Evolutionary conservation across 805 yeast genomes (phyloP), one percentile per base, ranked within the genome.

Genomic region (Metschnikowia continentalis): DNA sequence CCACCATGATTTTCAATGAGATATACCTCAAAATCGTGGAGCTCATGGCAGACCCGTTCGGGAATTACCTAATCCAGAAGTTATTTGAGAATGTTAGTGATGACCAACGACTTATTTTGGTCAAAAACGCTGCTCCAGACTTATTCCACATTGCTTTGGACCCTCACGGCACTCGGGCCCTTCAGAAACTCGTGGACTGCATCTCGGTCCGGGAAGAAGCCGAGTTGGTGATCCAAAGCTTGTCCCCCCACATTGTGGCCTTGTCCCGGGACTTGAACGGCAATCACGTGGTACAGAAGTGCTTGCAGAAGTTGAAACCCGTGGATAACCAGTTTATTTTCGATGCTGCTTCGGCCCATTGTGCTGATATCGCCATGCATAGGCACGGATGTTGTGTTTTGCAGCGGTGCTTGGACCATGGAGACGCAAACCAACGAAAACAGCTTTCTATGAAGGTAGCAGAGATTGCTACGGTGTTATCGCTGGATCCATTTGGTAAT

Each of bases 91-190:
- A 83, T 56, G 86, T 90, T 23, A 72, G 78, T 35, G 75, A 77
- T 36, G 84, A 78, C 53, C 95, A 92, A 69, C 76, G 96, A 53
- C 74, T 87, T 13, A 68, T 75, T 14, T 68, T 94, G 43, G 86
- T 92, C 32, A 73, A 79, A 54, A 83, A 83, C 56, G 89, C 95
- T 5, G 77, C 90, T 2, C 81, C 87, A 2, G 83, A 83, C 39
- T 79, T 91, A 61, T 84, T 88, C 39, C 74, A 85, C 39, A 86
- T 94, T 56, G 96, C 98, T 0, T 74, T 88, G 53, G 91, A 91
- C 62, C 95, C 96, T 32, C 97, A 94, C 67, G 99, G 99, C 11
- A 94, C 98, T 1, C 79, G 99, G 58, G 97, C 98, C 1, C 73
- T 94, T 54, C 99, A 94, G 67, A 91, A 89, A 66, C 75, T 91